Percentiles rank a stretch among this genome's conserved stretches.
Conservation (phyloP, 2,329 filamentous ascomycete species). For the Exophiala sp. region DNA sequence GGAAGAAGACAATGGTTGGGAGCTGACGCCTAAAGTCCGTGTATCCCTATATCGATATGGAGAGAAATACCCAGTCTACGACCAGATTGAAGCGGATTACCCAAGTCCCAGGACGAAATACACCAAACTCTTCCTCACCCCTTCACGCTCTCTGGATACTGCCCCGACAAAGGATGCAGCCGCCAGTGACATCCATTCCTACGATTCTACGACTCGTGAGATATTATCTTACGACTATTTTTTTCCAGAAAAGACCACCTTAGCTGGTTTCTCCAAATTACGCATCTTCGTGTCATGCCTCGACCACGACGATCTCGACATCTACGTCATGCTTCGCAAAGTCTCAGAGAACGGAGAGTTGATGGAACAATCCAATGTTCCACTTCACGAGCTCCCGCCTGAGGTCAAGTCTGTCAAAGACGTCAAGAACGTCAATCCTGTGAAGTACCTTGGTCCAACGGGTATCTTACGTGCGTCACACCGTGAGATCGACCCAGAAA, state of each 20-base stretch:
- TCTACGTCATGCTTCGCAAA: constrained; percentile 47
- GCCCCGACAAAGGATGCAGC: constrained; percentile 7
- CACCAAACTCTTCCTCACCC: constrained; percentile 32
- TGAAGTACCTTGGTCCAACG: constrained; percentile 40
- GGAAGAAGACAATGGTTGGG: constrained; percentile 45
- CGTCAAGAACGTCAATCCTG: constrained; percentile 36
- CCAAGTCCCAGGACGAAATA: constrained; percentile 19
- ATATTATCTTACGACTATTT: constrained; percentile 37
- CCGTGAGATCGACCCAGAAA: constrained; percentile 36
- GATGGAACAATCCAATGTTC: constrained; percentile 45
- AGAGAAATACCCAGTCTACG: constrained; percentile 14
- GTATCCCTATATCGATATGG: constrained; percentile 12
- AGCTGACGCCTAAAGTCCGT: constrained; percentile 44
- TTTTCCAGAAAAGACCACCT: constrained; percentile 35
- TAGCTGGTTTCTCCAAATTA: constrained; percentile 49
- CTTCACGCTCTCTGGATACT: constrained; percentile 10
- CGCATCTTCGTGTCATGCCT: constrained; percentile 45
- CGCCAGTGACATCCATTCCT: constrained; percentile 4
- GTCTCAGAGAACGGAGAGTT: constrained; percentile 41
- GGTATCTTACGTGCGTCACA: constrained; percentile 47
- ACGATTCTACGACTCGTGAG: constrained; percentile 6
- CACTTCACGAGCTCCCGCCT: constrained; percentile 34
- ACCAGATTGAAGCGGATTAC: constrained; percentile 32
- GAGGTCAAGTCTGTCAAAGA: constrained; percentile 35
- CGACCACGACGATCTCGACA: constrained; percentile 43